phyloP scores from a whole-genome alignment of 177 flowering plant genomes.

The Vitis hybrid region DNA sequence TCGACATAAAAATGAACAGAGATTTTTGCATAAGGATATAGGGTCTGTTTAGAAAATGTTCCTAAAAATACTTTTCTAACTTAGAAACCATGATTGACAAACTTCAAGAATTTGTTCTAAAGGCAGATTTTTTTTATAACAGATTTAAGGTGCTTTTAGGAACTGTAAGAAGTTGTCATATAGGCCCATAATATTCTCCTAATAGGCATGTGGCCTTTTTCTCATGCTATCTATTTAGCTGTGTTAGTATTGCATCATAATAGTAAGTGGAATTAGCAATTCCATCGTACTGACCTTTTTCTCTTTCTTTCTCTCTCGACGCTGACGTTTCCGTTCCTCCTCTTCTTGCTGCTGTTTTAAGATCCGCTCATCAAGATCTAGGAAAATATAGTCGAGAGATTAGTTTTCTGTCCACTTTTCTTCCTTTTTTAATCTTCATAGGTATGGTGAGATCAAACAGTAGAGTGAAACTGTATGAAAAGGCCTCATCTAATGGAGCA shows the following conservation, averaged over 20 bases:
- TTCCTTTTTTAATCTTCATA: background rate
- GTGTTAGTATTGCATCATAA: background rate
- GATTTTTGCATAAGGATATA: background rate
- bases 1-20: background rate
- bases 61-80: too few species aligned
- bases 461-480: background rate
- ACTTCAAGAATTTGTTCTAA: too few species aligned
- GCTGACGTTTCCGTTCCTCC: conserved; percentile 82
- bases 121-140: too few species aligned
- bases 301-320: conserved; percentile 90
- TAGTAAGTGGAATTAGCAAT: background rate
- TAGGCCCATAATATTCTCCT: too few species aligned
- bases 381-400: background rate
- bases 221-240: background rate
- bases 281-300: conserved; percentile 56
- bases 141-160: too few species aligned
- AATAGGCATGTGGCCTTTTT: background rate
- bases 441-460: background rate
- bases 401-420: background rate
- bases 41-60: too few species aligned
- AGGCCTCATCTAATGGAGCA: background rate
- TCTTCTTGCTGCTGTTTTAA: conserved; percentile 87
- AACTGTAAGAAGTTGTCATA: too few species aligned
- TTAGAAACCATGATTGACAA: too few species aligned
- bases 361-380: conserved; percentile 84